Evolutionary conservation across 2,329 filamentous ascomycete genomes (phyloP).

Genomic region (Venturia oleaginea): DNA sequence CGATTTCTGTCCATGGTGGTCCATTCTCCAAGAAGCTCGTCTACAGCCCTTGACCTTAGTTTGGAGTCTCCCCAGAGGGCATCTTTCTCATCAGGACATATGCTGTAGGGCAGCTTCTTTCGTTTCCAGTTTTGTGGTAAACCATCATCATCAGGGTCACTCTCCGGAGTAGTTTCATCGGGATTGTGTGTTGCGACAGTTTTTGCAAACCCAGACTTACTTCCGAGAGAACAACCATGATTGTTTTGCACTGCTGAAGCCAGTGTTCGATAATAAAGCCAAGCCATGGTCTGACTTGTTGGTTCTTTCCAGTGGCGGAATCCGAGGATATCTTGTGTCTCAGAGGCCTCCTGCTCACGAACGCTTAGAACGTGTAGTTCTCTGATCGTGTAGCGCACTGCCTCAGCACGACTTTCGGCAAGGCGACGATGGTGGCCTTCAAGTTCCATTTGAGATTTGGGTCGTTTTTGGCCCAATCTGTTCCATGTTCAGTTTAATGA

Average conservation of each 20-base stretch:
- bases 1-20: not conserved
- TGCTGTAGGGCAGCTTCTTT: not conserved
- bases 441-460: not conserved
- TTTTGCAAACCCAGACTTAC: not conserved
- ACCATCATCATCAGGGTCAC: not conserved
- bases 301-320: conserved; percentile 11
- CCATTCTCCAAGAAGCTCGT: not conserved
- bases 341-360: not conserved
- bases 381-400: not conserved
- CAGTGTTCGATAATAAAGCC: conserved; percentile 5
- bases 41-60: not conserved
- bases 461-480: not conserved
- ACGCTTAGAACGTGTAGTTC: not conserved
- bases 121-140: not conserved
- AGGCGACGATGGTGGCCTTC: not conserved
- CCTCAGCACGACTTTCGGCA: conserved; percentile 8
- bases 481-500: not conserved
- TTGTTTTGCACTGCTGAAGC: not conserved
- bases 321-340: conserved; percentile 4
- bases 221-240: not conserved
- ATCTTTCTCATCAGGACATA: not conserved
- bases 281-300: not conserved
- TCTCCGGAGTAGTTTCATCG: not conserved
- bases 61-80: not conserved
- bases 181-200: not conserved